phyloP scores from a whole-genome alignment of 2,329 filamentous ascomycete species.

The Madurella mycetomatis region DNA sequence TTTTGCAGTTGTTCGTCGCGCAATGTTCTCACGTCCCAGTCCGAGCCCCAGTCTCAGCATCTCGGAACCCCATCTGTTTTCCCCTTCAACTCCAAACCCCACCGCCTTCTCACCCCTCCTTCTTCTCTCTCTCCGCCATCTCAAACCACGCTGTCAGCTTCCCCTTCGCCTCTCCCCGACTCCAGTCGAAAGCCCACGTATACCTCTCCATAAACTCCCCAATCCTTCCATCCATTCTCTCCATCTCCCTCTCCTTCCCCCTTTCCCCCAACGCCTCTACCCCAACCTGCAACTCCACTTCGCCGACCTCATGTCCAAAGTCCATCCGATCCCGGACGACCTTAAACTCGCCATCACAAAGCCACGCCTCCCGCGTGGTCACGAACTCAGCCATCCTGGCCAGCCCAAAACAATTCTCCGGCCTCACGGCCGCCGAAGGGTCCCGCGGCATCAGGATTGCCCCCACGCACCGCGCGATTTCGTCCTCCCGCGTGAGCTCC shows the following conservation, averaged over 20 bases:
- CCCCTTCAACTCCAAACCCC: background rate
- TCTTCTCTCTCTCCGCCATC: conserved; percentile 5
- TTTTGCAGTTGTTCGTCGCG: no score
- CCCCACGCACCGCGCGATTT: background rate
- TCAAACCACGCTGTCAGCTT: conserved; percentile 19
- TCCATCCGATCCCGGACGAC: conserved; percentile 17
- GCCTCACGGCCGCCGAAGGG: no score
- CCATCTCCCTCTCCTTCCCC: conserved; percentile 17
- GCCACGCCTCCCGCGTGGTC: conserved; percentile 12
- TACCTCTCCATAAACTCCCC: conserved; percentile 16
- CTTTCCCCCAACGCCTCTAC: background rate
- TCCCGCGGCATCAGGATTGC: no score
- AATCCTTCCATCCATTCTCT: conserved; percentile 15
- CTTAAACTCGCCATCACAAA: conserved; percentile 12
- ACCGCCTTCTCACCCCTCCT: background rate
- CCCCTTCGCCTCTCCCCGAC: conserved; percentile 7
- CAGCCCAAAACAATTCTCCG: conserved; percentile 15
- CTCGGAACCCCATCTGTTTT: no score
- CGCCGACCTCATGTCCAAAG: conserved; percentile 19
- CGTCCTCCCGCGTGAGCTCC: background rate
- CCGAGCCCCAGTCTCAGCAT: no score
- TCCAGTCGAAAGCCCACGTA: conserved; percentile 11
- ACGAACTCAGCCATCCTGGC: conserved; percentile 16
- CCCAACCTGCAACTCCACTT: conserved; percentile 17
- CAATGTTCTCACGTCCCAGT: no score